Base-by-base conservation (phyloP, 1,284 basidiomycete genomes). In the Somion occarium region DNA sequence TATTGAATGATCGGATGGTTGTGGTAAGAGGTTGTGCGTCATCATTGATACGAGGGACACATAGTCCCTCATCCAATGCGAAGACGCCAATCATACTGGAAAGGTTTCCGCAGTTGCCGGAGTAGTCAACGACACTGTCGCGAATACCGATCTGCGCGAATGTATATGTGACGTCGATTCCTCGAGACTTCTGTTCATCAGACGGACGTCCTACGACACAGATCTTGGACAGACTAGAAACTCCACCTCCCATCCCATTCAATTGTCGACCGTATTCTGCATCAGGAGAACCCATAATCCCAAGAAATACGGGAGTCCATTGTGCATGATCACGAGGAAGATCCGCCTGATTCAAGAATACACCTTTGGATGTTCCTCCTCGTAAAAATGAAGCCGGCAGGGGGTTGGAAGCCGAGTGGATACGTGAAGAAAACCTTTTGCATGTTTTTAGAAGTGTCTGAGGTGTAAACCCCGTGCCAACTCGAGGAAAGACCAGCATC, bases 231-330 rank as follows among this genome's bases (percentile, higher is more conserved):
- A 91, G 75, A 48, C 85, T 88, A 3, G 83, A 86, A 27, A 88
- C 72, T 2, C 91, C 91, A 2, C 91, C 90, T 7, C 91, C 91
- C 83, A 88, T 87, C 4, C 85, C 91, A 59, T 92, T 85, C 19
- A 93, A 76, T 68, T 93, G 91, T 11, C 89, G 74, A 3, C 80
- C 80, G 61, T 90, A 74, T 45, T 73, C 68, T 0, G 84, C 76
- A 61, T 93, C 91, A 0, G 91, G 91, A 1, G 86, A 90, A 15
- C 91, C 91, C 87, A 92, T 89, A n/a, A 88, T 77, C 0, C 82
- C 76, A 15, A 85, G 78, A 56, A 92, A 84, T 49, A 91, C 80
- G 19, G 69, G 68, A 15, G 70, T 65, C 83, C 84, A 87, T 56
- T 76, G 65, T 1, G 72, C 62, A 5, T 65, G 70, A 50, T 78